These are phyloP conservation scores for Rhodotorula toruloides DNA, from an alignment of 768 basidiomycete genomes.

Conservation along the genomic window DNA sequence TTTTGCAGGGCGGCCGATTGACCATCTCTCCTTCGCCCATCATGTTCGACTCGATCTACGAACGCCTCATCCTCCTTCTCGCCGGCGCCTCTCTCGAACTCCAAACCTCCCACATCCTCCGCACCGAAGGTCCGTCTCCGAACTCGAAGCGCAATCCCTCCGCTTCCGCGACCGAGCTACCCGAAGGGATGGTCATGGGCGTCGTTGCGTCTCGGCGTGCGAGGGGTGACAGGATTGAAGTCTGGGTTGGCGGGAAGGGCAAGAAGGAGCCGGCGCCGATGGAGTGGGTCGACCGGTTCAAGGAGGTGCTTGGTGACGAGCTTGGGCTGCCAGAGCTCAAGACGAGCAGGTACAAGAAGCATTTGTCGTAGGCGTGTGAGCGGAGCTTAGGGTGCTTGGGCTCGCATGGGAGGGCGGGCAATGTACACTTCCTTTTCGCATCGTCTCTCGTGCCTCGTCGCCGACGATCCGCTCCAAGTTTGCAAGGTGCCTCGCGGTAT, in stretches of 20 bases:
- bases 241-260: constrained; percentile 35
- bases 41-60: constrained; percentile 32
- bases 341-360: constrained; percentile 33
- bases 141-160: constrained; percentile 2
- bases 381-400: no score
- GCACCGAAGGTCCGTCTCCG: constrained; percentile 6
- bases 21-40: constrained; percentile 30
- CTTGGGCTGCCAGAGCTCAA: constrained; percentile 28
- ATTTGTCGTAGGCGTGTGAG: no score
- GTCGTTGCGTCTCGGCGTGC: constrained; percentile 34
- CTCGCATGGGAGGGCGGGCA: no score
- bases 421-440: no score
- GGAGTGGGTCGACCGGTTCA: constrained; percentile 34
- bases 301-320: constrained; percentile 24
- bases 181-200: constrained; percentile 31
- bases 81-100: constrained; percentile 33
- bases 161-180: not conserved
- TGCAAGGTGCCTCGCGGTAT: no score
- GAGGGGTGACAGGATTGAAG: constrained; percentile 34
- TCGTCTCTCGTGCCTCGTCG: no score
- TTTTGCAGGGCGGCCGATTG: constrained; percentile 31
- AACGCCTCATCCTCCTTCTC: constrained; percentile 34
- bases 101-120: constrained; percentile 14
- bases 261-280: constrained; percentile 23
- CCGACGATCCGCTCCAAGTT: no score